Conservation (phyloP, 345 rosid species). For the Excoecaria agallocha region DNA sequence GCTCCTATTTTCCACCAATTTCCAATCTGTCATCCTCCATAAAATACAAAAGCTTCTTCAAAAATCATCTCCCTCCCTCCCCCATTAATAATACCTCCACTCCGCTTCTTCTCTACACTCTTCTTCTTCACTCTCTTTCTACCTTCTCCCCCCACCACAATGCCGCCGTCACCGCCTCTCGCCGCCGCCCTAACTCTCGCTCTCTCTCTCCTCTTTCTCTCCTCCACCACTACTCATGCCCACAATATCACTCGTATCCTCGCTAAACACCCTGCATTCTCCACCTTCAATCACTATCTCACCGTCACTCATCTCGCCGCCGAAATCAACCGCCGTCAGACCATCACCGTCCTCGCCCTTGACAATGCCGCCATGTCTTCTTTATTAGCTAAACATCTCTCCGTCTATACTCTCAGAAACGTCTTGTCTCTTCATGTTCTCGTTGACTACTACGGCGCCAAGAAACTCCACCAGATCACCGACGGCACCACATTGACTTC, state of each 20-base stretch:
- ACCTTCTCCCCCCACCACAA: conserved; percentile 10
- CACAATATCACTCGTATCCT: conserved; percentile 33
- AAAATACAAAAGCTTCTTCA: conserved; percentile 16
- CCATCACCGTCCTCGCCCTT: conserved; percentile 33
- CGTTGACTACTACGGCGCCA: conserved; percentile 33
- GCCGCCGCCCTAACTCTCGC: conserved; percentile 14
- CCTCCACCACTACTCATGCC: conserved; percentile 11
- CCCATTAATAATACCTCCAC: neutral
- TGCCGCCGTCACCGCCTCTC: conserved; percentile 26
- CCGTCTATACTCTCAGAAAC: conserved; percentile 26
- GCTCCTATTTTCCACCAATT: conserved; percentile 26
- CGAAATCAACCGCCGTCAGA: conserved; percentile 34
- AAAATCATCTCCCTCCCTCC: too few species aligned
- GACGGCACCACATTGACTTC: conserved; percentile 22
- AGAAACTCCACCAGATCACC: conserved; percentile 34
- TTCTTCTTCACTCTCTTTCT: neutral
- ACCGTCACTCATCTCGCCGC: conserved; percentile 33
- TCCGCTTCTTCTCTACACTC: conserved; percentile 7
- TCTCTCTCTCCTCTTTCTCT: conserved; percentile 16
- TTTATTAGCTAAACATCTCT: conserved; percentile 13
- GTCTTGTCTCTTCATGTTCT: conserved; percentile 32
- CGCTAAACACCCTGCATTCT: conserved; percentile 32
- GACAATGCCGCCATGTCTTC: conserved; percentile 36
- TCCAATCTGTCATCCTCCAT: conserved; percentile 37
- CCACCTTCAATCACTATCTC: conserved; percentile 36